Conservation (phyloP, 257 asterid species). For the Solanum lycopersicoides region DNA sequence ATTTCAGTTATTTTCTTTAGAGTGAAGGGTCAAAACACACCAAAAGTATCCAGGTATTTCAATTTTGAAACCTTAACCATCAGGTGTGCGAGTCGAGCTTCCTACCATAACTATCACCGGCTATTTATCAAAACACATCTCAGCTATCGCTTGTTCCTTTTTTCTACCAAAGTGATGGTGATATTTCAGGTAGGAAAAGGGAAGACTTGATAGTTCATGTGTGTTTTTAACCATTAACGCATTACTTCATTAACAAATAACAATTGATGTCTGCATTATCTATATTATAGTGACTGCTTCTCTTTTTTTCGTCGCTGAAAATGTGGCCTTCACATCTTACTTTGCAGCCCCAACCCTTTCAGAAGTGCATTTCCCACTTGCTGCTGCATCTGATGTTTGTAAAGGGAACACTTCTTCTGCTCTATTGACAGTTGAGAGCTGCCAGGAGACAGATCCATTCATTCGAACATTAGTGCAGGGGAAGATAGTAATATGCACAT, state of each 20-base stretch:
- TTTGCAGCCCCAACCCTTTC: conserved; percentile 53
- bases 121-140: background rate
- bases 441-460: conserved; percentile 46
- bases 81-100: background rate
- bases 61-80: background rate
- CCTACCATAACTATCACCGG: background rate
- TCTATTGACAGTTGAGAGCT: conserved; percentile 34
- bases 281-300: background rate
- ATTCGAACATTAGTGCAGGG: conserved; percentile 37
- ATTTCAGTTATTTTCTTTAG: background rate
- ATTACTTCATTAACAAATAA: background rate
- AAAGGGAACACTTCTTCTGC: conserved; percentile 26
- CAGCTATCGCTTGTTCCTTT: background rate
- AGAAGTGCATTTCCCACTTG: conserved; percentile 27
- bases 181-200: background rate
- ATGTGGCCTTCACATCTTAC: background rate
- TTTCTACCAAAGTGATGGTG: background rate
- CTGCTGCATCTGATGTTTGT: conserved; percentile 63
- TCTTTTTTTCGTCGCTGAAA: background rate
- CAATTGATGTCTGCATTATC: background rate
- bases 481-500: conserved; percentile 49
- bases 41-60: background rate
- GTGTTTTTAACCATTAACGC: background rate
- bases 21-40: background rate
- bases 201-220: background rate